Evolutionary conservation across 331 rosid genomes (phyloP), one percentile per base, ranked within the genome.

Genomic region (Telfairia occidentalis): DNA sequence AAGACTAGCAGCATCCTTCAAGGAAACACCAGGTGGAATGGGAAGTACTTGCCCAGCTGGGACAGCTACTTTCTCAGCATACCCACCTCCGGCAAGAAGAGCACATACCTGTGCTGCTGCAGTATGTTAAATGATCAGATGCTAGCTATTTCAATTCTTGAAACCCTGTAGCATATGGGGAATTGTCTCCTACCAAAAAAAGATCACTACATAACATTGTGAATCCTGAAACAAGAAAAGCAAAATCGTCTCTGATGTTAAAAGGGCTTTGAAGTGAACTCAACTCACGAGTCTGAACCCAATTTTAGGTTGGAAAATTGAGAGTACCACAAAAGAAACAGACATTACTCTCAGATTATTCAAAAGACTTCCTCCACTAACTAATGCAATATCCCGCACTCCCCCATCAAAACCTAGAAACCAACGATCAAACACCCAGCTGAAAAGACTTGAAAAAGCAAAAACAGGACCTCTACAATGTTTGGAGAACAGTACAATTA

Each of bases 41-140:
- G 96, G 89, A 82, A 94, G 90, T 59, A 91, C 77, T 72, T 91
- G 98, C 32, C 87, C 97, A 4, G 82, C 88, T 0, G 96, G 92
- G 80, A 85, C 96, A n/a, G 96, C 89, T 57, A 91, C 96, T 84
- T 90, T 94, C 86, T 91, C 90, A 1, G 98, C 98, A 75, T 94
- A 91, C 23, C 96, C 98, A 69, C 98, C 98, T 43, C 97, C 98
- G 76, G 82, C 30, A 10, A 91, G 89, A 86, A 91, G 92, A 84
- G 97, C 96, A 80, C 98, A 91, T 10, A 94, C 98, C 98, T 90
- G 76, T 35, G 54, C 42, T 46, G 18, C 79, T 78, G 7, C 46
- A 32, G 61, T 21, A 32, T 58, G 73, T 46, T 66, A 19, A 53
- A 61, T 32, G 19, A 50, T 7, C 55, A 10, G 23, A 59, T 42